phyloP scores from a whole-genome alignment of 2,329 filamentous ascomycete species.

The Penicillium sp. region DNA sequence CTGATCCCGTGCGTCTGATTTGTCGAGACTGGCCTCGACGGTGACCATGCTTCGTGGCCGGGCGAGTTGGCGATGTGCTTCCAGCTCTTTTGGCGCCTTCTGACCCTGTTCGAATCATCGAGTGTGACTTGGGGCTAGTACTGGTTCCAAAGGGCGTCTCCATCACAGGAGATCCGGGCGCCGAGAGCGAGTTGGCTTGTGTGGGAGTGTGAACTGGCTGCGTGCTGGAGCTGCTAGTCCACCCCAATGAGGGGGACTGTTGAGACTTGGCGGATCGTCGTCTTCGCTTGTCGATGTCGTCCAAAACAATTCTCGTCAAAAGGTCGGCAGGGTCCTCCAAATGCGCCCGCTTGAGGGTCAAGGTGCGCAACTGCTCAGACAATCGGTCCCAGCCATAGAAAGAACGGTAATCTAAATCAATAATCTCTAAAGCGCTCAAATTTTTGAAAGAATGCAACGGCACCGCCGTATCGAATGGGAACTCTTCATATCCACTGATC shows the following conservation, averaged over 20 bases:
- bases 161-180: conserved; percentile 65
- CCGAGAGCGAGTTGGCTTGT: conserved; percentile 63
- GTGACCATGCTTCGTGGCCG: conserved; percentile 70
- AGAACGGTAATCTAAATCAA: conserved; percentile 92
- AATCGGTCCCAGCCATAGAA: conserved; percentile 97
- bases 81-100: conserved; percentile 56
- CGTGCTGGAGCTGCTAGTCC: conserved; percentile 62
- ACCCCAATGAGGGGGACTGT: conserved; percentile 73
- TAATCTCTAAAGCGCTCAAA: conserved; percentile 87
- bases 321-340: conserved; percentile 90
- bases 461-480: conserved; percentile 95
- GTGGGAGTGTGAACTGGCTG: conserved; percentile 64
- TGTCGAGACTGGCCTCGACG: conserved; percentile 69
- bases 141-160: conserved; percentile 51
- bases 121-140: conserved; percentile 50
- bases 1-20: conserved; percentile 82
- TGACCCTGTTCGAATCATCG: conserved; percentile 62
- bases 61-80: conserved; percentile 80
- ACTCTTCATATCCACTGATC: conserved; percentile 93
- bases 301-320: conserved; percentile 87
- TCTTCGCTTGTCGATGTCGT: conserved; percentile 92
- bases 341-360: conserved; percentile 83
- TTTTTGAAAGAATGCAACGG: conserved; percentile 98
- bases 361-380: conserved; percentile 84
- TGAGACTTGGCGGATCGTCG: conserved; percentile 85